These are phyloP conservation scores for Tolypocladium inflatum DNA, from an alignment of 2,329 filamentous ascomycete genomes.

Conservation along the genomic window DNA sequence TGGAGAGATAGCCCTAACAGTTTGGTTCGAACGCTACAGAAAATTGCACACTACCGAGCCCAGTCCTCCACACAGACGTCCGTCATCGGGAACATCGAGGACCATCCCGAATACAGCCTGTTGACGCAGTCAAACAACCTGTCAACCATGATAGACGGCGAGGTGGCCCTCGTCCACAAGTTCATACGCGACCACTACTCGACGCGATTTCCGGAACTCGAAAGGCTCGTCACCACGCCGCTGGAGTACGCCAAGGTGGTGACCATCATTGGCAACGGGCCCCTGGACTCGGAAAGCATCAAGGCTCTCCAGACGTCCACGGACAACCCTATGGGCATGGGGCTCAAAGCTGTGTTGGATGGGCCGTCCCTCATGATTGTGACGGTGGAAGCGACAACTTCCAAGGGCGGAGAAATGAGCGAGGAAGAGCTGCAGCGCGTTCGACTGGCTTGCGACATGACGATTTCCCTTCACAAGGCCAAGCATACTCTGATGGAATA, in stretches of 20 bases:
- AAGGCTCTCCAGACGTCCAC: conserved; percentile 67
- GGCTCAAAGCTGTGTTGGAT: conserved; percentile 74
- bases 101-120: conserved; percentile 84
- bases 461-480: conserved; percentile 75
- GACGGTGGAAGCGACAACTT: conserved; percentile 86
- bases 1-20: conserved; percentile 59
- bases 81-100: conserved; percentile 74
- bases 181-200: conserved; percentile 96
- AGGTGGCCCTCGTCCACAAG: conserved; percentile 90
- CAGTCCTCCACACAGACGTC: conserved; percentile 55
- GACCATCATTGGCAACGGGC: conserved; percentile 83
- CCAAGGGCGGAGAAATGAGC: conserved; percentile 68
- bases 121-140: conserved; percentile 81
- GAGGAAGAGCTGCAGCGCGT: conserved; percentile 67
- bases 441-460: conserved; percentile 74
- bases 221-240: conserved; percentile 80
- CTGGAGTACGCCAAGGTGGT: conserved; percentile 95
- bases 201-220: conserved; percentile 83
- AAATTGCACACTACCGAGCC: conserved; percentile 69
- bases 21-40: conserved; percentile 47
- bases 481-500: conserved; percentile 85
- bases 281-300: conserved; percentile 72
- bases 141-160: conserved; percentile 86
- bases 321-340: conserved; percentile 67
- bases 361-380: conserved; percentile 92